Percentiles rank a stretch among this genome's conserved stretches.
Evolutionary conservation across 208 protist species (phyloP).

Genomic region (Trypanosoma cruzi): DNA sequence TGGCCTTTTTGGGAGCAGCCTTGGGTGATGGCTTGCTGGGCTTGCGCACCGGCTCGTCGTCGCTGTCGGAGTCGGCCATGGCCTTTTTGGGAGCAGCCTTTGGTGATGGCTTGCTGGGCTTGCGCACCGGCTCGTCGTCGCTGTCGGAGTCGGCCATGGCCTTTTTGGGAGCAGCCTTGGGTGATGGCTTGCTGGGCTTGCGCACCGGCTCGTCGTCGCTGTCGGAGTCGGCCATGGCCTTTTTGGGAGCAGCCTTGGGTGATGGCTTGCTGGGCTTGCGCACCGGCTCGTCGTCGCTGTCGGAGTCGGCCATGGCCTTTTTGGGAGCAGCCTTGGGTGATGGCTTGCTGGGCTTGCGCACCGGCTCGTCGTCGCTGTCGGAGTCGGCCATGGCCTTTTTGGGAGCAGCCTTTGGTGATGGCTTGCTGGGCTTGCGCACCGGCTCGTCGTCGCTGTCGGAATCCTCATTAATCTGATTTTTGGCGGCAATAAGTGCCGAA

Average conservation of each 20-base stretch:
- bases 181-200: slow-evolving; percentile 26
- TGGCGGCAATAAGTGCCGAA: slow-evolving; percentile 50
- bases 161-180: slow-evolving; percentile 28
- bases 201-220: slow-evolving; percentile 35
- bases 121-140: too few relatives aligned
- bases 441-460: slow-evolving; percentile 57
- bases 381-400: slow-evolving; percentile 37
- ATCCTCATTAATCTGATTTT: slow-evolving; percentile 30
- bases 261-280: slow-evolving; percentile 23
- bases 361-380: slow-evolving; percentile 60
- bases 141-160: slow-evolving; percentile 32
- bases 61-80: too few relatives aligned
- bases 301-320: slow-evolving; percentile 43
- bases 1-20: too few relatives aligned
- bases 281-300: slow-evolving; percentile 63
- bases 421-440: slow-evolving; percentile 46
- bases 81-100: too few relatives aligned
- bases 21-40: too few relatives aligned
- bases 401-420: slow-evolving; percentile 36
- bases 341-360: slow-evolving; percentile 66
- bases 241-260: slow-evolving; percentile 29
- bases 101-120: too few relatives aligned
- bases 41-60: too few relatives aligned
- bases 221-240: slow-evolving; percentile 34
- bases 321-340: slow-evolving; percentile 53